Evolutionary conservation across 495 filamentous ascomycete genomes (phyloP).

Genomic region (Penicillium pulvis): DNA sequence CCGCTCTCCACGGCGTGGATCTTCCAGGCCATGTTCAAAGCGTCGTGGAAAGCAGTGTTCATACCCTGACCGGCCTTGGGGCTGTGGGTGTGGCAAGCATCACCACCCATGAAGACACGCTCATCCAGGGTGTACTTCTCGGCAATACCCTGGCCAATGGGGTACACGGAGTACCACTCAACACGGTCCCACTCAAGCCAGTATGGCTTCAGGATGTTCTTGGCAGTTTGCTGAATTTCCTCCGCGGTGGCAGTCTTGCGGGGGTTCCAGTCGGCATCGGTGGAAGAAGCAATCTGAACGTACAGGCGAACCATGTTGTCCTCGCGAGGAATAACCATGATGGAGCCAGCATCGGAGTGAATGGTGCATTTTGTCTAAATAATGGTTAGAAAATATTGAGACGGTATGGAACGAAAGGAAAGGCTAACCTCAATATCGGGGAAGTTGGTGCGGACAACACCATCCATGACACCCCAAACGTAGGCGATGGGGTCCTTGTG

Average conservation of each 20-base stretch:
- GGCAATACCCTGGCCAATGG: slow-evolving; percentile 64
- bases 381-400: slow-evolving; percentile 21
- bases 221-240: slow-evolving; percentile 62
- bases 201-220: slow-evolving; percentile 64
- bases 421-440: slow-evolving; percentile 70
- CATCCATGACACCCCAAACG: slow-evolving; percentile 86
- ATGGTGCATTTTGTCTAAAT: slow-evolving; percentile 90
- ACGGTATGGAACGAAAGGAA: not conserved
- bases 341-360: slow-evolving; percentile 63
- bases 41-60: slow-evolving; percentile 56
- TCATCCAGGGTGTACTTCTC: slow-evolving; percentile 59
- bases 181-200: slow-evolving; percentile 56
- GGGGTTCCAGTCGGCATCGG: slow-evolving; percentile 58
- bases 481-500: slow-evolving; percentile 66
- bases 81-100: slow-evolving; percentile 69
- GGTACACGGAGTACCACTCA: slow-evolving; percentile 65
- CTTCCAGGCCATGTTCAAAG: slow-evolving; percentile 81
- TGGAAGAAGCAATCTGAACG: slow-evolving; percentile 69
- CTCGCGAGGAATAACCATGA: slow-evolving; percentile 78
- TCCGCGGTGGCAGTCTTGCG: slow-evolving; percentile 55
- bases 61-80: slow-evolving; percentile 65
- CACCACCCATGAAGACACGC: slow-evolving; percentile 63
- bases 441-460: slow-evolving; percentile 76
- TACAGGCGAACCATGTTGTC: slow-evolving; percentile 80
- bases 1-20: slow-evolving; percentile 67